phyloP scores from a whole-genome alignment of 345 rosid genomes.

The Gossypium australe region DNA sequence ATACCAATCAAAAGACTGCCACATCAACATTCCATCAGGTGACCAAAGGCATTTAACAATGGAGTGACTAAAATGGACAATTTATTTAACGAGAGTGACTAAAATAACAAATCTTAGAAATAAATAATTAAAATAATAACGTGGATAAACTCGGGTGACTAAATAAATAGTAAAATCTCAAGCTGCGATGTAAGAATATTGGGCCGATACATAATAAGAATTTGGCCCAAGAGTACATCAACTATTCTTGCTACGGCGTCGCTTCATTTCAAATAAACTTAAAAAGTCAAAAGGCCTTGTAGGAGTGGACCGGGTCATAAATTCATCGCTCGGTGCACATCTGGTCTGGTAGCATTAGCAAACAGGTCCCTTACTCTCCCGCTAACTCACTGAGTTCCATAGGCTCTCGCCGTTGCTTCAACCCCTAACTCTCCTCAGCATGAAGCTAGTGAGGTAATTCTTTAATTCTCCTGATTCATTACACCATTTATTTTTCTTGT shows the following conservation, averaged over 20 bases:
- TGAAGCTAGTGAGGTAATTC: slow-evolving; percentile 47
- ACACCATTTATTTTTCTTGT: background rate
- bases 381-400: background rate
- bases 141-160: too few relatives aligned
- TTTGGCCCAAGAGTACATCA: background rate
- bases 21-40: too few relatives aligned
- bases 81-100: too few relatives aligned
- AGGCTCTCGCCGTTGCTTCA: background rate
- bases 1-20: too few relatives aligned
- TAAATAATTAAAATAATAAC: too few relatives aligned
- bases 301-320: background rate
- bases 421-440: slow-evolving; percentile 8
- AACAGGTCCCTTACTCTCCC: background rate
- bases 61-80: too few relatives aligned
- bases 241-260: background rate
- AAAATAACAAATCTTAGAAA: too few relatives aligned
- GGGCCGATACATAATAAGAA: background rate
- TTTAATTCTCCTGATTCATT: background rate
- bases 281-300: background rate
- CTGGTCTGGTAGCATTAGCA: background rate
- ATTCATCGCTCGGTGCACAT: background rate
- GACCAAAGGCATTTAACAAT: too few relatives aligned
- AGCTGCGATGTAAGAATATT: too few relatives aligned
- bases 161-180: too few relatives aligned
- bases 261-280: background rate